phyloP scores from a whole-genome alignment of 2,329 filamentous ascomycete genomes.

The Neurospora sp. region DNA sequence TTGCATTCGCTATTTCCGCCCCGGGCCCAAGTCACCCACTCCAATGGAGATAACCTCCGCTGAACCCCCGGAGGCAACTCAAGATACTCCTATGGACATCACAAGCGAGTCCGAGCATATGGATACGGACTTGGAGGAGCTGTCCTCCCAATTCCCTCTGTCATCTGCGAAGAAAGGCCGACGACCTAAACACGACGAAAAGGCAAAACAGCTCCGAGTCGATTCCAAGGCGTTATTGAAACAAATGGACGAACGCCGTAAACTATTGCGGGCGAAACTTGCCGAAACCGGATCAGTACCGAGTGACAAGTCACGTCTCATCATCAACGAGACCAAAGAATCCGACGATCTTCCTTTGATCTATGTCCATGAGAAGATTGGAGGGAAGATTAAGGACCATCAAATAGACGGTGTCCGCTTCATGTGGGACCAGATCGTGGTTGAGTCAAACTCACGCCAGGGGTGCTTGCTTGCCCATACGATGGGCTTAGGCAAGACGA shows the following conservation, averaged over 20 bases:
- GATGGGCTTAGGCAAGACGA: conserved; percentile 88
- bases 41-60: neutral
- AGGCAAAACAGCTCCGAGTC: conserved; percentile 42
- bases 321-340: conserved; percentile 58
- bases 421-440: conserved; percentile 77
- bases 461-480: conserved; percentile 80
- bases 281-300: conserved; percentile 32
- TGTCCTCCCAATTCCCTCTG: conserved; percentile 3
- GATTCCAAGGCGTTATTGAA: conserved; percentile 41
- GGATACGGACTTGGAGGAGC: conserved; percentile 16
- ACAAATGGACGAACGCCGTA: conserved; percentile 43
- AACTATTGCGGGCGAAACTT: conserved; percentile 36
- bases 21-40: neutral
- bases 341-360: conserved; percentile 48
- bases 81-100: conserved; percentile 4
- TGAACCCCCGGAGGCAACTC: neutral
- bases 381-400: conserved; percentile 60
- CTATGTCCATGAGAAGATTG: conserved; percentile 56
- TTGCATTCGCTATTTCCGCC: conserved; percentile 12
- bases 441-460: conserved; percentile 46
- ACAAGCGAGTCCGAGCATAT: conserved; percentile 3
- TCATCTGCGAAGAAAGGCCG: conserved; percentile 34
- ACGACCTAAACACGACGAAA: conserved; percentile 37
- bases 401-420: conserved; percentile 77
- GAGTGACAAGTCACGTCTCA: conserved; percentile 40